Evolutionary conservation across 768 basidiomycete species (phyloP).

Genomic region (Imleria badia): DNA sequence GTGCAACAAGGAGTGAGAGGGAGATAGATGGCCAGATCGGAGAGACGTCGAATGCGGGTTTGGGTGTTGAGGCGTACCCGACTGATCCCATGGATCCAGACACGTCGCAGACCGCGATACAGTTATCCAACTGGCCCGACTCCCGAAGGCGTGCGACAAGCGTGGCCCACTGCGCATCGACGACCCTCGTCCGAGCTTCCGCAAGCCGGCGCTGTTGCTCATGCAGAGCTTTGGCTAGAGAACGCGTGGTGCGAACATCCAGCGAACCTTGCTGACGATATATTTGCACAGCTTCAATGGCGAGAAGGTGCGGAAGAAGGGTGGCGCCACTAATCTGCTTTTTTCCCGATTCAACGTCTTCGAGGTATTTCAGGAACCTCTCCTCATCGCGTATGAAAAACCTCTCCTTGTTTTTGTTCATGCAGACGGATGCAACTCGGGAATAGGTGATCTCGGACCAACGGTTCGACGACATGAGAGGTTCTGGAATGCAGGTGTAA

Average conservation of each 20-base stretch:
- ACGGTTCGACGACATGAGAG: slow-evolving; percentile 57
- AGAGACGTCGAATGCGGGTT: slow-evolving; percentile 11
- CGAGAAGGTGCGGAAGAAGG: slow-evolving; percentile 62
- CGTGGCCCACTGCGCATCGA: slow-evolving; percentile 67
- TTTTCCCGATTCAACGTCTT: slow-evolving; percentile 54
- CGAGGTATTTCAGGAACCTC: slow-evolving; percentile 59
- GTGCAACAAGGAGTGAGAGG: slow-evolving; percentile 64
- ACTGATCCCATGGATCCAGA: slow-evolving; percentile 67
- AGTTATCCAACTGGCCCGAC: slow-evolving; percentile 56
- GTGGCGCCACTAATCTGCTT: slow-evolving; percentile 63
- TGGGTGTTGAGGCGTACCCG: neutral
- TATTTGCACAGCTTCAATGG: slow-evolving; percentile 36
- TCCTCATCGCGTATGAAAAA: slow-evolving; percentile 60
- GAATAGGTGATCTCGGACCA: slow-evolving; percentile 59
- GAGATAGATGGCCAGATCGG: slow-evolving; percentile 66
- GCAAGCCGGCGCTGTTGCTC: slow-evolving; percentile 32
- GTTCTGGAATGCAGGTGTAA: slow-evolving; percentile 48
- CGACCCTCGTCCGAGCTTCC: slow-evolving; percentile 41
- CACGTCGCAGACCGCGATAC: slow-evolving; percentile 70
- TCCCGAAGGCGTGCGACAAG: slow-evolving; percentile 54
- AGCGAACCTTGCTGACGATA: neutral
- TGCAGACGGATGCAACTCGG: slow-evolving; percentile 61
- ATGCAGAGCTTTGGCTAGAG: slow-evolving; percentile 11
- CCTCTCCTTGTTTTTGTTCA: slow-evolving; percentile 52
- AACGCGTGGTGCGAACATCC: neutral